Base-by-base conservation (phyloP, 768 basidiomycete genomes). In the Lactifluus piperatus region DNA sequence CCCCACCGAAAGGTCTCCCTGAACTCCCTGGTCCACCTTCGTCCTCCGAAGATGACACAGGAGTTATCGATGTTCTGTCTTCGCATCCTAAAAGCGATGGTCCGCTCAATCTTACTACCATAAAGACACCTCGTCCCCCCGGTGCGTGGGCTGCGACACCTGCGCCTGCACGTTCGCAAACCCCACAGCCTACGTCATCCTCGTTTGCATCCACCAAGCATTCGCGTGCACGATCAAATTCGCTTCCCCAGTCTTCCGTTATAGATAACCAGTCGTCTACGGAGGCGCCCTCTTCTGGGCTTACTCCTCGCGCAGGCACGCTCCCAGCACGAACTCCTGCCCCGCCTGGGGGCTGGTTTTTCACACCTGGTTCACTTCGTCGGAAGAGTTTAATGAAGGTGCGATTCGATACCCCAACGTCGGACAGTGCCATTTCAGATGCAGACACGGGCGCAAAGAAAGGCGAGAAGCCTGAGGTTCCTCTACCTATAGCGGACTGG, bases 341-440 rank as follows among this genome's bases (percentile, higher is more conserved):
- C 41, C 78, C 77, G 24, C 76, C 76, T 24, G 75, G 76, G 11
- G 73, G 69, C 50, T 77, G 76, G 75, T 48, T 78, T 47, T 70
- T 72, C 2, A 86, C 87, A 14, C 84, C 86, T 3, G 76, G 75
- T 32, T 64, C 66, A 9, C 57, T 66, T 48, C 61, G 67, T 60
- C 71, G 77, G 64, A 87, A 82, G 68, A 82, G 81, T 60, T 73
- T 83, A 26, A 69, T 84, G 61, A 86, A 86, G 68, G 88, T 91
- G 54, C 82, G 88, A 43, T 91, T 91, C 64, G 82, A 89, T 62
- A 74, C 77, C 64, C 41, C 65, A 13, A 10, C 66, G 54, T 73
- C 64, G 64, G 71, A 68, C 69, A 68, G 64, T 26, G 61, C 69
- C 0, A 59, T 57, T 1, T 70, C 68, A 5, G 69, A 70, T 20